Evolutionary conservation across 352 stramenopile genomes (phyloP), one percentile per base, ranked within the genome.

Genomic region (Pythium dissotocum): DNA sequence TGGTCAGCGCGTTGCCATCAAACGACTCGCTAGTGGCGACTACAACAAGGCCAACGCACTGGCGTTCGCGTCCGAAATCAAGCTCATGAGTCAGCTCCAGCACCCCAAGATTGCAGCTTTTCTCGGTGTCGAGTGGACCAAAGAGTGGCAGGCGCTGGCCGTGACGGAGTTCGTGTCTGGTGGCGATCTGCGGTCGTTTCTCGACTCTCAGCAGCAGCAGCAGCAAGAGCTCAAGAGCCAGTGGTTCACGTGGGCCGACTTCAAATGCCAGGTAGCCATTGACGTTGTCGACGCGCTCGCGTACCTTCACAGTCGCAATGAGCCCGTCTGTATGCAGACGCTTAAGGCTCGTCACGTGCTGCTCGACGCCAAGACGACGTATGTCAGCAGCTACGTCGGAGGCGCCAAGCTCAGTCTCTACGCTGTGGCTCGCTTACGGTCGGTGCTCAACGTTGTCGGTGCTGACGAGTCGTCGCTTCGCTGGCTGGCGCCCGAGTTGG

Each of bases 311-410:
- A 16, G 14, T 16, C 42, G 18, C 18, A 26, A 4, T 7, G 13
- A 21, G 42, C 14, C 13, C 4, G 5, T 88, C 88, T 32, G 8
- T 26, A 77, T 88, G 58, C 83, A 78, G 44, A 78, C 86, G 57
- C 72, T 90, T 28, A 91, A 90, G 75, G 88, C 81, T 28, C 83
- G 82, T 32, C 90, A 92, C 64, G 72, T 92, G 28, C 67, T 92
- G 32, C 83, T 92, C 14, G 80, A 92, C 49, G 72, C 77, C 8
- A 71, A 89, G 53, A 14, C 42, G 3, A 14, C 6, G 38, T 6
- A 14, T 46, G 9, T 16, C 5, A 14, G 9, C 38, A 14, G 38
- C 38, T 46, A 46, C 9, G 13, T 3, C 14, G 77, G 59, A 10
- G 72, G 77, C 0, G 82, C 84, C 12, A 92, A 92, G 71, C 57